Evolutionary conservation across 495 filamentous ascomycete species (phyloP).

Genomic region (Hypoxylon rickii): DNA sequence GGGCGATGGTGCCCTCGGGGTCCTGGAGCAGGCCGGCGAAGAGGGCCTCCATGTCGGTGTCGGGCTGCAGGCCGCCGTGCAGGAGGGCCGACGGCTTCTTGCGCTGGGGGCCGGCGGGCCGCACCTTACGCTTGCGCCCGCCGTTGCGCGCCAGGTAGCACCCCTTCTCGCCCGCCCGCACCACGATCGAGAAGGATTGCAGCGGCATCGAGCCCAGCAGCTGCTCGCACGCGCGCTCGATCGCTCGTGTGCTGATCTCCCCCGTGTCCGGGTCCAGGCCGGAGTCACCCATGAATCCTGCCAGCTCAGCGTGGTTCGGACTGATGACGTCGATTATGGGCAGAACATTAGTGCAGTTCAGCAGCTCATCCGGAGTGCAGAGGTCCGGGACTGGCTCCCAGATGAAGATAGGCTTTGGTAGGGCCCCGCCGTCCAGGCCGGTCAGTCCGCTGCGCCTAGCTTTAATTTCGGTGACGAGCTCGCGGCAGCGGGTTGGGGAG

Average conservation of each 20-base stretch:
- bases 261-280: constrained; percentile 53
- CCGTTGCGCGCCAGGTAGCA: constrained; percentile 59
- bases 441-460: constrained; percentile 45
- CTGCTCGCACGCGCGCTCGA: constrained; percentile 60
- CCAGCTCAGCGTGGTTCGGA: constrained; percentile 87
- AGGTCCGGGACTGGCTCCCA: constrained; percentile 96
- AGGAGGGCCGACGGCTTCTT: constrained; percentile 46
- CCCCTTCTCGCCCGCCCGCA: constrained; percentile 54
- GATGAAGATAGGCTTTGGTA: constrained; percentile 69
- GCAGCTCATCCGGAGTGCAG: constrained; percentile 75
- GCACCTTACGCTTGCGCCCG: constrained; percentile 45
- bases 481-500: constrained; percentile 74
- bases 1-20: constrained; percentile 55
- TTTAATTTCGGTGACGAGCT: constrained; percentile 67
- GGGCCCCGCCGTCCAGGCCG: constrained; percentile 14
- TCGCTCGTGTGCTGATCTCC: constrained; percentile 52
- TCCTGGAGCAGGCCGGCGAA: constrained; percentile 56
- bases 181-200: constrained; percentile 59
- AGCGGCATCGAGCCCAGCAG: constrained; percentile 57
- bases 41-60: constrained; percentile 58
- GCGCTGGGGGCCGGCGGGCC: constrained; percentile 27
- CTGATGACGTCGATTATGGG: constrained; percentile 81
- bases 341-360: constrained; percentile 70
- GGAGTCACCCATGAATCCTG: constrained; percentile 70
- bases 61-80: constrained; percentile 51